These are phyloP conservation scores for Dionaea muscipula DNA, from an alignment of 179 eudicot genomes.

Conservation along the genomic window DNA sequence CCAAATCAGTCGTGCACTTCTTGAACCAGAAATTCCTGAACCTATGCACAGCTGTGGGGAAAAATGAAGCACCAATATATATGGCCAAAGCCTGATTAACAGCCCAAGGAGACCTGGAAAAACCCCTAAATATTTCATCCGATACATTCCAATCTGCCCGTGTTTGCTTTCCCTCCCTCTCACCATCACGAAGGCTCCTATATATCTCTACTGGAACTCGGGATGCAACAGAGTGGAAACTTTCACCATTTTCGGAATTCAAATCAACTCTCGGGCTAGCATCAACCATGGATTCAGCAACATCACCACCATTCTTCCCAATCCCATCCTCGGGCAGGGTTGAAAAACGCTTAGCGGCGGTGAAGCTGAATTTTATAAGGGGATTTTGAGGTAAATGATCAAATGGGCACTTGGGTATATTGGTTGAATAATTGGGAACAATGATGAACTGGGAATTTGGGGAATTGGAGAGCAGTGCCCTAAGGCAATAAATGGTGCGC, in stretches of 20 bases:
- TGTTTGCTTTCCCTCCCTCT: conserved; percentile 12
- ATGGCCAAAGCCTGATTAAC: conserved; percentile 67
- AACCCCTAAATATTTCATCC: conserved; percentile 32
- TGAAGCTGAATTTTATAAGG: not conserved
- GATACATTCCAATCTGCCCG: conserved; percentile 34
- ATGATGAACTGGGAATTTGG: conserved; percentile 4
- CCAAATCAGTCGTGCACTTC: conserved; percentile 32
- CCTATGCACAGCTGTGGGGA: conserved; percentile 48
- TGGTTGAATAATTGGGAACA: not conserved
- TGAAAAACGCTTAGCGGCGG: conserved; percentile 14
- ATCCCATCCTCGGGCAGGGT: conserved; percentile 12
- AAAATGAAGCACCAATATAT: conserved; percentile 64
- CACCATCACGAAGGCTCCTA: conserved; percentile 32
- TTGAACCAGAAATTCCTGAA: conserved; percentile 37
- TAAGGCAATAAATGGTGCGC: conserved; percentile 21
- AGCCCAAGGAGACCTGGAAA: conserved; percentile 61
- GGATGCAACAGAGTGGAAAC: conserved; percentile 20
- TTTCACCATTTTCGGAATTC: conserved; percentile 3
- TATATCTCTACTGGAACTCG: conserved; percentile 53
- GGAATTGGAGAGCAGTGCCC: conserved; percentile 18
- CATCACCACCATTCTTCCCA: conserved; percentile 4
- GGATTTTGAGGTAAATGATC: not conserved
- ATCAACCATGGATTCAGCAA: conserved; percentile 1
- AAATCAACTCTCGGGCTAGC: conserved; percentile 7
- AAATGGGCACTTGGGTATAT: conserved; percentile 4